These are phyloP conservation scores for Mycena amicta DNA, from an alignment of 768 basidiomycete genomes.

Conservation along the genomic window DNA sequence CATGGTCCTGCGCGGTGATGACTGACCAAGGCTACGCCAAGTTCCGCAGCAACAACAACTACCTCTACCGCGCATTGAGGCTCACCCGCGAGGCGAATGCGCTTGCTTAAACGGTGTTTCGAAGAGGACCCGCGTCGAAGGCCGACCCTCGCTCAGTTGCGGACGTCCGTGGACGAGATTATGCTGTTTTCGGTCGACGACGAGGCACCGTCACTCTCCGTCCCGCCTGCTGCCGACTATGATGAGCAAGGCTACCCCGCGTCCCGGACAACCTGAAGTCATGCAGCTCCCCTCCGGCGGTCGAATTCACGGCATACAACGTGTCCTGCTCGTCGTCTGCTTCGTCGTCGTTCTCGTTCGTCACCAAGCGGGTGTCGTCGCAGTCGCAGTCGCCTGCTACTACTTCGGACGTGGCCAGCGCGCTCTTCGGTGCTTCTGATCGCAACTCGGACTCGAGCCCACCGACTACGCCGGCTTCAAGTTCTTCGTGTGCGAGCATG, in stretches of 20 bases:
- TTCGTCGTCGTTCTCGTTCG: constrained; percentile 1
- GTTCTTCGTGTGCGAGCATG: background rate
- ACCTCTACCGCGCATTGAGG: constrained; percentile 4
- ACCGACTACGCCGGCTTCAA: background rate
- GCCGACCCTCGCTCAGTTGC: constrained; percentile 9
- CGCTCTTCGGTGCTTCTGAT: background rate
- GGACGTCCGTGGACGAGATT: constrained; percentile 10
- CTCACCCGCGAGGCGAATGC: constrained; percentile 4
- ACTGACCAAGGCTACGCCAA: constrained; percentile 2
- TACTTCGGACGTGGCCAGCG: background rate
- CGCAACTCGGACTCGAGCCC: background rate
- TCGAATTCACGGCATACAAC: background rate
- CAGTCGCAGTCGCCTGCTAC: background rate
- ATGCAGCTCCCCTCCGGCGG: background rate
- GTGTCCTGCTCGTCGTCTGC: constrained; percentile 1
- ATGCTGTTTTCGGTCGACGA: background rate
- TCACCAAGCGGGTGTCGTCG: background rate
- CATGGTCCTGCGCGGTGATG: constrained; percentile 1
- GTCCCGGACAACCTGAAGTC: background rate
- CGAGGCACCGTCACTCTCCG: background rate
- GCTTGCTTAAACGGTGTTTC: constrained; percentile 14
- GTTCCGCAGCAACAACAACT: constrained; percentile 6
- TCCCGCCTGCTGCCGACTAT: background rate
- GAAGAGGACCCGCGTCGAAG: constrained; percentile 11
- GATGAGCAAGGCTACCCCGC: background rate